A percentile compares a stretch with the other conserved stretches of the same genome.
Evolutionary conservation across 345 rosid species (phyloP).

Genomic region (Eucalyptus paniculata): DNA sequence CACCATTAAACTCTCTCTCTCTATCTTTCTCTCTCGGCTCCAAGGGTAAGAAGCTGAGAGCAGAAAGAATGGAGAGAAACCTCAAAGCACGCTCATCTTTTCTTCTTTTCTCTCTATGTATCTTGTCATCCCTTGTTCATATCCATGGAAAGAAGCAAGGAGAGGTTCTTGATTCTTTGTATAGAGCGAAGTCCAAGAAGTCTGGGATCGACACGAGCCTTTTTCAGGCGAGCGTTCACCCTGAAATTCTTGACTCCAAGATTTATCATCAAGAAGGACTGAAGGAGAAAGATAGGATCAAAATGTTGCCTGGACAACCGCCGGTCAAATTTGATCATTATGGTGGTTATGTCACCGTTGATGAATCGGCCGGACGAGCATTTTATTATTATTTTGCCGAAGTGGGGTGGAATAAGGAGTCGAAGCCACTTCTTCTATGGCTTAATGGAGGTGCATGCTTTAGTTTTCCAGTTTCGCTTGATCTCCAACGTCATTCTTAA

Average conservation of each 20-base stretch:
- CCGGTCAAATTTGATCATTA: not conserved
- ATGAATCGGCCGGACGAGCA: not conserved
- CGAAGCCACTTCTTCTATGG: constrained; percentile 5
- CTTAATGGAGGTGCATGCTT: not conserved
- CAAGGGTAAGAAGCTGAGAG: not conserved
- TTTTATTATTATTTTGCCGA: not conserved
- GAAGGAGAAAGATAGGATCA: constrained; percentile 32
- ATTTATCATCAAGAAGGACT: constrained; percentile 11
- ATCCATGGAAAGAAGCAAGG: constrained; percentile 3
- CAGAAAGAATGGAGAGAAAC: not conserved
- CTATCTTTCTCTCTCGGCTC: not conserved
- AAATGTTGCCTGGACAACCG: not conserved
- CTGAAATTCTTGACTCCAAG: not conserved
- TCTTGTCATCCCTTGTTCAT: not conserved
- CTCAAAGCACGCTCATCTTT: not conserved
- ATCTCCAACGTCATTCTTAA: not conserved
- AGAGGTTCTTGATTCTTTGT: constrained; percentile 8
- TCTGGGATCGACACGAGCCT: constrained; percentile 4
- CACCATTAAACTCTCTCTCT: not conserved
- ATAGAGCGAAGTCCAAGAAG: constrained; percentile 4
- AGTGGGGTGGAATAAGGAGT: not conserved
- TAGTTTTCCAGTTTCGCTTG: not conserved
- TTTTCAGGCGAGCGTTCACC: not conserved
- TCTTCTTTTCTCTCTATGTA: not conserved
- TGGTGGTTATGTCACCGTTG: not conserved